phyloP scores from a whole-genome alignment of 2,329 filamentous ascomycete genomes.

The Colletotrichum limetticola region DNA sequence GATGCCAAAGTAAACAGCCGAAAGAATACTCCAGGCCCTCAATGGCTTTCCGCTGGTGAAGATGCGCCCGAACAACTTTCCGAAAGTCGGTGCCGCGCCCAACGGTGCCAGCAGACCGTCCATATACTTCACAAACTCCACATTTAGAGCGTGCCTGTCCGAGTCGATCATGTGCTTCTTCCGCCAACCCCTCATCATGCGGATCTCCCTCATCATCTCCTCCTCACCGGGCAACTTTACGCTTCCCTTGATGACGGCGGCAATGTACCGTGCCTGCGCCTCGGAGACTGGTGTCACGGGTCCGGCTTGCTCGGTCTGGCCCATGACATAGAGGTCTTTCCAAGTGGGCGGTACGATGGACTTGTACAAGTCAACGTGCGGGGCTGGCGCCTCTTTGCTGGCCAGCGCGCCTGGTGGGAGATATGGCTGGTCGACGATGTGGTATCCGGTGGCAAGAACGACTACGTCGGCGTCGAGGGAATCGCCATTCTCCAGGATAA shows the following conservation, averaged over 20 bases:
- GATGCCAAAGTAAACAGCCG: conserved; percentile 48
- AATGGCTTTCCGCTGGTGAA: conserved; percentile 41
- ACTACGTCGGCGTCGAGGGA: conserved; percentile 56
- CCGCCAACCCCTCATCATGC: conserved; percentile 40
- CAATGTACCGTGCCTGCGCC: conserved; percentile 47
- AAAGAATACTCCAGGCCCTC: conserved; percentile 41
- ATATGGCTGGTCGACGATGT: conserved; percentile 38
- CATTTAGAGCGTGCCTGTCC: conserved; percentile 43
- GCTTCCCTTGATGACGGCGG: conserved; percentile 41
- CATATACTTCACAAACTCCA: conserved; percentile 44
- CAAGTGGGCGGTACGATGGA: conserved; percentile 43
- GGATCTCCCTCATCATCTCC: conserved; percentile 42
- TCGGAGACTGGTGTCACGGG: conserved; percentile 46
- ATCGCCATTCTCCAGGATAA: conserved; percentile 55
- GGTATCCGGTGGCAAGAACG: conserved; percentile 61
- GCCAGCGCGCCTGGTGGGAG: conserved; percentile 41
- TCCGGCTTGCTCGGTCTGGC: conserved; percentile 45
- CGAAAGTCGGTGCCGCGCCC: conserved; percentile 44
- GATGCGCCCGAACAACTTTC: conserved; percentile 40
- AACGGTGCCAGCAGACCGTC: conserved; percentile 46
- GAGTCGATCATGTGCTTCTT: conserved; percentile 43
- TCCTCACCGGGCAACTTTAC: conserved; percentile 40
- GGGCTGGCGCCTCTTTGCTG: conserved; percentile 35
- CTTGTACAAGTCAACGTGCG: conserved; percentile 46
- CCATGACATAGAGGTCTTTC: conserved; percentile 46